Evolutionary conservation across 23 red algal genomes (phyloP), one percentile per base, ranked within the genome.

Genomic region (Cyanidioschyzon merolae): DNA sequence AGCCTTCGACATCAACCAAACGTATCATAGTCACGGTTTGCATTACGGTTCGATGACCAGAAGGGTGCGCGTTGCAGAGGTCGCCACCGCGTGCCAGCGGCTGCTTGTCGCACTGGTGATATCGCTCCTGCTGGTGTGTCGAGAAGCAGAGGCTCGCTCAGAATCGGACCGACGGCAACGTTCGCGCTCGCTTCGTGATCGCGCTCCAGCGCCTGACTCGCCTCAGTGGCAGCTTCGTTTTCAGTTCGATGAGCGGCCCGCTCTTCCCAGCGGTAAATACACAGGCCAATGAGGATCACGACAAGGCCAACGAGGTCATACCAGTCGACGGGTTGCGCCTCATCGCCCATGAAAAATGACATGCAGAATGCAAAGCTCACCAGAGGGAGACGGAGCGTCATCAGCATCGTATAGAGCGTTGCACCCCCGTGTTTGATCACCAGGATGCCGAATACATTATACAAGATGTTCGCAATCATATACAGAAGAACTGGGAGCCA

Each of bases 301-400:
- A 78, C 7, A 7, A 78, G 76, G 25, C 76, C 76, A 7, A 41
- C 35, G 76, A 78, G 18, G 38, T 78, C 76, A 40, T 58, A 41
- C 29, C 29, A 68, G 54, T 78, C 58, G 12, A 78, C 18, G 29
- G 76, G 76, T 34, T 78, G 76, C 35, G 58, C 76, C 18, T 51
- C 76, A 34, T 78, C 37, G 35, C 76, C 76, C 76, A 78, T 78
- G 38, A 78, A 32, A 41, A 78, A 78, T 24, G 76, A 34, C 76
- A 78, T 78, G 38, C 50, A 78, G 76, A 78, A 78, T 17, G 76
- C 76, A 34, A 78, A 38, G 25, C 50, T 78, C 17, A 37, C 76
- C 35, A 78, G 38, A 17, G 76, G 76, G 7, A 78, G 38, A 34
- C 76, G 76, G 12, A 78, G 38, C 7, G 76, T 78, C 76, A 78